Conservation (phyloP, 129 eudicot genomes). For the Rutidosis leptorrhynchoides region DNA sequence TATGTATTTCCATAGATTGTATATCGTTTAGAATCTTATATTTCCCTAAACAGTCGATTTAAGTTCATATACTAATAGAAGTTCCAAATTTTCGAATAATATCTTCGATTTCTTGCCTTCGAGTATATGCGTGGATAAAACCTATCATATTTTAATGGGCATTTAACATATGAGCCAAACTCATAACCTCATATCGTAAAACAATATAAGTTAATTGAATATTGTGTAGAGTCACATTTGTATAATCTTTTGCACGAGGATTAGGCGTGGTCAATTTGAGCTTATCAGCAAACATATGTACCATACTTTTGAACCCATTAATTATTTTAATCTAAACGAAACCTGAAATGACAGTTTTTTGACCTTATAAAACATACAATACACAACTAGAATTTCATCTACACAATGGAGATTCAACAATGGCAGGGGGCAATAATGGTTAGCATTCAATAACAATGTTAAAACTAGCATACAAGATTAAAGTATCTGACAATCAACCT, state of each 20-base stretch:
- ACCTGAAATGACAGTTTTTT: background rate
- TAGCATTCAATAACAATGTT: background rate
- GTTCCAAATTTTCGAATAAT: background rate
- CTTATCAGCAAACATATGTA: background rate
- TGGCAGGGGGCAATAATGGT: too few relatives aligned
- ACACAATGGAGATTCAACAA: background rate
- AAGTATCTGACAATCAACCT: background rate
- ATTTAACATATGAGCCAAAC: background rate
- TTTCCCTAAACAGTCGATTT: background rate
- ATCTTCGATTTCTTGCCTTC: background rate
- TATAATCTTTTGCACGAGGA: too few relatives aligned
- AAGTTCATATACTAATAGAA: conserved; percentile 11
- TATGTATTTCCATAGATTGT: background rate
- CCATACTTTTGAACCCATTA: background rate
- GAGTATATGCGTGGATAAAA: background rate
- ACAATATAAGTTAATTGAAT: background rate
- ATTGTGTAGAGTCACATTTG: background rate
- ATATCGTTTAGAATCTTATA: conserved; percentile 9
- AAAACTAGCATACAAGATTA: background rate
- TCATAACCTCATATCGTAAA: background rate
- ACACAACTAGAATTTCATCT: background rate
- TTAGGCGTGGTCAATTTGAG: too few relatives aligned
- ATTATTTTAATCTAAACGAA: background rate
- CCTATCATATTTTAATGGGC: background rate
- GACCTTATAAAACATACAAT: background rate